Percentiles rank a stretch among this genome's conserved stretches.
phyloP scores from a whole-genome alignment of 805 yeast species.

The Hanseniaspora hatyaiensis region DNA sequence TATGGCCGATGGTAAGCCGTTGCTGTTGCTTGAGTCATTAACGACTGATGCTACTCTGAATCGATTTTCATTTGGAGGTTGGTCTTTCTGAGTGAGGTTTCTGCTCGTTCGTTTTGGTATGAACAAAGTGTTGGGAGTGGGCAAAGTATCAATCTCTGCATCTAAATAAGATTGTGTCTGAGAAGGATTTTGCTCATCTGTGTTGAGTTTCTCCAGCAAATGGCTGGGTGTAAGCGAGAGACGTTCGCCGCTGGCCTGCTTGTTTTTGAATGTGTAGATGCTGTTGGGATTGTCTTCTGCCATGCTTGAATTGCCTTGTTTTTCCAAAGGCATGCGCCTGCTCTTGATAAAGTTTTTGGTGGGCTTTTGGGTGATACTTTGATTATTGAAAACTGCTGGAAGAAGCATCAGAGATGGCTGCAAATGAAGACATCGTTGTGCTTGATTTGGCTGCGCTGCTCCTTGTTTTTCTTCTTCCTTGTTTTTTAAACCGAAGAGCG shows the following conservation, averaged over 20 bases:
- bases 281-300: too few species aligned
- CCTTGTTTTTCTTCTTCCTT: too few species aligned
- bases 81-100: background rate
- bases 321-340: too few species aligned
- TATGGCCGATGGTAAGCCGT: background rate
- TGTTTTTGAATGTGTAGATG: too few species aligned
- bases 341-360: too few species aligned
- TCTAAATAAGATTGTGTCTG: background rate
- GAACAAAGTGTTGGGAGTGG: slow-evolving; percentile 6
- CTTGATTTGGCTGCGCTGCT: too few species aligned
- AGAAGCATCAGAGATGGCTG: too few species aligned
- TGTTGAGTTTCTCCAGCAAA: background rate
- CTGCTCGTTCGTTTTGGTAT: slow-evolving; percentile 8
- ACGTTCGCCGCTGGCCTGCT: background rate
- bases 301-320: too few species aligned
- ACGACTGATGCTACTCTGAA: background rate
- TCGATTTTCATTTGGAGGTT: background rate
- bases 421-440: too few species aligned
- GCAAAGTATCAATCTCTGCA: background rate
- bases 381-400: too few species aligned
- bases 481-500: too few species aligned
- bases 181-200: background rate
- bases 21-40: background rate
- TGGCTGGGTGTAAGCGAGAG: background rate
- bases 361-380: too few species aligned